Base-by-base conservation (phyloP, 352 stramenopile species). In the Plasmopara halstedii region DNA sequence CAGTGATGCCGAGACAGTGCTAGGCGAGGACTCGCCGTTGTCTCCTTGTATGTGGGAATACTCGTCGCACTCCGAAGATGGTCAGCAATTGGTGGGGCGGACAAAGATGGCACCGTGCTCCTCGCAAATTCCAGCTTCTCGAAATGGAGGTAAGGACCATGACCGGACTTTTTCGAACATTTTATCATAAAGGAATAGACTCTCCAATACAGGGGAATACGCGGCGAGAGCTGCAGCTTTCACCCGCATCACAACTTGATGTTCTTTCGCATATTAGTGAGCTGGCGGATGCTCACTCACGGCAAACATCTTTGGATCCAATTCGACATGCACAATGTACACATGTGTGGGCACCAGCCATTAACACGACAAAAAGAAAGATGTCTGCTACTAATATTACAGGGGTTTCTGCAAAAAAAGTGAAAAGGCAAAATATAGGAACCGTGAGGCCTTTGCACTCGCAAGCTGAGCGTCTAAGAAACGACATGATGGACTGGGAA, bases 261-360 rank as follows among this genome's bases (percentile, higher is more conserved):
- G 69, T 87, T 17, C 67, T 89, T 9, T 83, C 78, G 2, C 73
- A 87, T 50, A 85, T 89, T 46, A 89, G 78, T 36, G 70, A 79
- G 40, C 53, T 89, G 18, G 78, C 70, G 2, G 73, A 82, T 34
- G 53, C 32, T 33, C 54, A 62, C 14, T 58, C 42, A 19, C 40
- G 29, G 18, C 42, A 44, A 3, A 33, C 17, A 15, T 38, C 4
- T 23, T 18, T 43, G 43, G 11, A 36, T 43, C 9, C 25, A 7
- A 33, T 6, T 36, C 20, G n/a, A 55, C 35, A 33, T 26, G 38
- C 11, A 2, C 32, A 63, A 40, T 45, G 39, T 40, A 43, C 22
- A 1, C 44, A 71, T 34, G 46, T 55, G 21, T 83, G 64, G 67
- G 47, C 51, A 5, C 21, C 56, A 11, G 50, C 43, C 8, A 20